A percentile compares a stretch with the other conserved stretches of the same genome.
Evolutionary conservation across 768 basidiomycete species (phyloP).

Genomic region (Lactarius deliciosus): DNA sequence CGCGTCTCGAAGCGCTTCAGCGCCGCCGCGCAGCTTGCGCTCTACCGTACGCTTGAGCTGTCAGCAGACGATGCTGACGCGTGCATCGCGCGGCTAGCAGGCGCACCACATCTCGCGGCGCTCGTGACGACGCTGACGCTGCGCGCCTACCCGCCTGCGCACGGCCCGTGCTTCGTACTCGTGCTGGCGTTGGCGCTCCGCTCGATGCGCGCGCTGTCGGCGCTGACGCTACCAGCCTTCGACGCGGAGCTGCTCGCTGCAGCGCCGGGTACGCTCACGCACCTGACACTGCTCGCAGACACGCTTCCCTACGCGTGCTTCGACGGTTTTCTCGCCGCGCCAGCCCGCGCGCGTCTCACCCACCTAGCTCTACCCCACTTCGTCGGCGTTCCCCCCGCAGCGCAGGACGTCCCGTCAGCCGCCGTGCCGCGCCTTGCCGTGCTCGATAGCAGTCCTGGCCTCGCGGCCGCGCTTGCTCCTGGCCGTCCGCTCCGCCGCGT

Average conservation of each 20-base stretch:
- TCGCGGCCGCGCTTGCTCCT: conserved; percentile 33
- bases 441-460: conserved; percentile 32
- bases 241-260: conserved; percentile 32
- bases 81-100: conserved; percentile 34
- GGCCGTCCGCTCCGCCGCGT: conserved; percentile 33
- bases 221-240: conserved; percentile 35
- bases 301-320: conserved; percentile 31
- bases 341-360: conserved; percentile 29
- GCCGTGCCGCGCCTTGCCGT: conserved; percentile 29
- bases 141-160: conserved; percentile 21
- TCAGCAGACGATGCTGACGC: conserved; percentile 17
- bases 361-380: conserved; percentile 23
- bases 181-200: conserved; percentile 36
- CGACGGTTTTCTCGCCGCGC: conserved; percentile 32
- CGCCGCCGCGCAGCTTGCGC: conserved; percentile 28
- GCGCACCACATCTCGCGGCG: conserved; percentile 30
- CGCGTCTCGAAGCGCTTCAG: conserved; percentile 34
- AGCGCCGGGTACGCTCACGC: conserved; percentile 30
- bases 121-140: conserved; percentile 33
- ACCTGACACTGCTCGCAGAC: conserved; percentile 33
- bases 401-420: conserved; percentile 20
- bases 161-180: conserved; percentile 26
- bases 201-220: conserved; percentile 35
- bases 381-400: conserved; percentile 9
- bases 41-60: conserved; percentile 35